A percentile compares a stretch with the other conserved stretches of the same genome.
phyloP scores from a whole-genome alignment of 2,329 filamentous ascomycete species.

The Trichothecium sympodiale region DNA sequence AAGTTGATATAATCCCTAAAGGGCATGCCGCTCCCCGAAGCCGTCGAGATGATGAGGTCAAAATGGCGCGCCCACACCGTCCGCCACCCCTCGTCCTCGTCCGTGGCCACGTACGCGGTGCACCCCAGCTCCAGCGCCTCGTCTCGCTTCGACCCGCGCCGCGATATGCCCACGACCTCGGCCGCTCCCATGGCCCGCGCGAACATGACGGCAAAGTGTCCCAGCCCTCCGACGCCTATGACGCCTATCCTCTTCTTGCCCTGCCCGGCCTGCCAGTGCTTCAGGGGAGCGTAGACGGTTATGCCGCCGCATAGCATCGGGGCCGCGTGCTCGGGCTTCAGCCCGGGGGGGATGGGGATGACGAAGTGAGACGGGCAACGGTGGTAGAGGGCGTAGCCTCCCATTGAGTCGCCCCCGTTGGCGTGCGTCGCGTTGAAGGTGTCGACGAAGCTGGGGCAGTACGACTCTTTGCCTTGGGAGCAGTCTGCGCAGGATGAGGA shows the following conservation, averaged over 20 bases:
- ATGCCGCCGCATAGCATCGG: slow-evolving; percentile 77
- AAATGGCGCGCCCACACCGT: slow-evolving; percentile 43
- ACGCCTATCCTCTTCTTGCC: slow-evolving; percentile 67
- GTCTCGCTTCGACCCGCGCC: slow-evolving; percentile 41
- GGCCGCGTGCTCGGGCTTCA: slow-evolving; percentile 50
- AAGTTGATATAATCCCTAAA: slow-evolving; percentile 5
- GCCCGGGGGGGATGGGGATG: slow-evolving; percentile 60
- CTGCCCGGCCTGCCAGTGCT: slow-evolving; percentile 58
- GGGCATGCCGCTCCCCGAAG: slow-evolving; percentile 35
- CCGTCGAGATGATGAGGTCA: slow-evolving; percentile 63
- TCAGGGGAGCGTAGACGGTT: slow-evolving; percentile 66
- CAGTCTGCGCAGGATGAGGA: slow-evolving; percentile 24
- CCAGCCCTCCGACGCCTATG: slow-evolving; percentile 58
- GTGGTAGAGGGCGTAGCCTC: slow-evolving; percentile 39
- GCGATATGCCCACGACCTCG: slow-evolving; percentile 46
- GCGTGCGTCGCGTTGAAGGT: slow-evolving; percentile 30
- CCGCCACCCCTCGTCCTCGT: slow-evolving; percentile 40
- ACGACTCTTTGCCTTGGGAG: slow-evolving; percentile 21
- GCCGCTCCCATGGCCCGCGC: slow-evolving; percentile 49
- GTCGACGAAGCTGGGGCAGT: slow-evolving; percentile 24
- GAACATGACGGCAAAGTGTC: slow-evolving; percentile 57
- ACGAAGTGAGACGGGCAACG: slow-evolving; percentile 21
- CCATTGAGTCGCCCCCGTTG: slow-evolving; percentile 13
- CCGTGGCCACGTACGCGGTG: slow-evolving; percentile 43
- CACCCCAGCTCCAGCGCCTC: slow-evolving; percentile 44